Percentiles rank a stretch among this genome's conserved stretches.
These are phyloP conservation scores for Chalciporus sphaerocephalus DNA, from an alignment of 768 basidiomycete genomes.

Conservation along the genomic window DNA sequence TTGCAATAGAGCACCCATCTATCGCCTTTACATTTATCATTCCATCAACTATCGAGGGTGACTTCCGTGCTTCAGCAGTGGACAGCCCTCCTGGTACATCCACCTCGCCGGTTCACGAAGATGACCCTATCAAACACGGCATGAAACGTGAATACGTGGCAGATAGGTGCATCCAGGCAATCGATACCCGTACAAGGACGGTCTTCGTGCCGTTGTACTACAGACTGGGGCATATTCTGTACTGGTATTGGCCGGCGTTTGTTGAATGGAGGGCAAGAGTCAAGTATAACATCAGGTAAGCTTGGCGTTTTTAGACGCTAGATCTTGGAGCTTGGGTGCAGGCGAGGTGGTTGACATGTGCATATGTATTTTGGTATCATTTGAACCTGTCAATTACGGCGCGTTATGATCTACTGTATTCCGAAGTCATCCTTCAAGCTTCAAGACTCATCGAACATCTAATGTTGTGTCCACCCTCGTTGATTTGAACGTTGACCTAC, in stretches of 20 bases:
- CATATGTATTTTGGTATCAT: background rate
- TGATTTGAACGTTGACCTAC: no score
- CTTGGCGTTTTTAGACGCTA: background rate
- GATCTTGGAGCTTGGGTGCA: background rate
- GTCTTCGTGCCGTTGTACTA: slow-evolving; percentile 55
- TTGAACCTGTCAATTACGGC: background rate
- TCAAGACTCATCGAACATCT: no score
- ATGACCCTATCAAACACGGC: slow-evolving; percentile 53
- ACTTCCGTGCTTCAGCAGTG: slow-evolving; percentile 76
- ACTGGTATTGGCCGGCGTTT: slow-evolving; percentile 59
- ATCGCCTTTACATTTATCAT: slow-evolving; percentile 60
- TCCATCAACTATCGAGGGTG: slow-evolving; percentile 69
- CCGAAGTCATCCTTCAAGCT: no score
- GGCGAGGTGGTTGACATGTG: background rate
- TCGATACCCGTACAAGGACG: slow-evolving; percentile 52
- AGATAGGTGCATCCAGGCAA: slow-evolving; percentile 50
- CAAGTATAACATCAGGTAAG: slow-evolving; percentile 58
- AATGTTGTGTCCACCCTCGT: no score
- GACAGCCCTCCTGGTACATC: slow-evolving; percentile 40
- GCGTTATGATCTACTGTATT: no score
- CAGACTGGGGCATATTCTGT: slow-evolving; percentile 49
- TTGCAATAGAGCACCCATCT: slow-evolving; percentile 73
- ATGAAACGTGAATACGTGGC: slow-evolving; percentile 61
- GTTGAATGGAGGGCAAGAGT: slow-evolving; percentile 53
- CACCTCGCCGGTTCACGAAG: slow-evolving; percentile 36